Evolutionary conservation across 2,329 filamentous ascomycete genomes (phyloP).

Genomic region (Aspergillus quadrilineatus): DNA sequence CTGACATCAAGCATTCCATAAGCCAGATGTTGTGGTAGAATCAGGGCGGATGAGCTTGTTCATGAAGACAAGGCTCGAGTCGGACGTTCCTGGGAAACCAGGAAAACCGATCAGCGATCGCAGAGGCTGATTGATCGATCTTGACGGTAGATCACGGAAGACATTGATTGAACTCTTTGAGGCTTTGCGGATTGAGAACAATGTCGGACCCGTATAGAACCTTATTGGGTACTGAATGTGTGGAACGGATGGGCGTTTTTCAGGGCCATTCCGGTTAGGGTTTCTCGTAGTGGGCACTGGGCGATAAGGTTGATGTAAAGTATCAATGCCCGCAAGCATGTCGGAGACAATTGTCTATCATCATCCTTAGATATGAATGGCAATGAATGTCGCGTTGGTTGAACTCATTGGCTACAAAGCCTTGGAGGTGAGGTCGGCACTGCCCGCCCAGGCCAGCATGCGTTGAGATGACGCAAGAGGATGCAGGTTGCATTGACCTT

Average conservation of each 20-base stretch:
- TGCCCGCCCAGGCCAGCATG: background rate
- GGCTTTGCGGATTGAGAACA: background rate
- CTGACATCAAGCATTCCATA: background rate
- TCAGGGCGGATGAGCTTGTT: too few relatives aligned
- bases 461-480: background rate
- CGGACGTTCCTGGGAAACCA: background rate
- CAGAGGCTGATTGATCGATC: background rate
- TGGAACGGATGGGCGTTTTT: too few relatives aligned
- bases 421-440: background rate
- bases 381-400: background rate
- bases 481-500: background rate
- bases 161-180: background rate
- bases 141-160: too few relatives aligned
- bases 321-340: too few relatives aligned
- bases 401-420: background rate
- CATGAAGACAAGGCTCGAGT: too few relatives aligned
- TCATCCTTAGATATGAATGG: background rate
- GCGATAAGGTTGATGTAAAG: too few relatives aligned
- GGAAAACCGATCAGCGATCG: background rate
- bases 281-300: too few relatives aligned
- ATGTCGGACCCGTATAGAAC: background rate
- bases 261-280: background rate
- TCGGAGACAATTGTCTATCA: background rate
- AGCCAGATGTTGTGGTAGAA: too few relatives aligned
- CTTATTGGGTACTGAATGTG: background rate